Conservation (phyloP, 2,329 filamentous ascomycete genomes). For the Aschersonia sp. region DNA sequence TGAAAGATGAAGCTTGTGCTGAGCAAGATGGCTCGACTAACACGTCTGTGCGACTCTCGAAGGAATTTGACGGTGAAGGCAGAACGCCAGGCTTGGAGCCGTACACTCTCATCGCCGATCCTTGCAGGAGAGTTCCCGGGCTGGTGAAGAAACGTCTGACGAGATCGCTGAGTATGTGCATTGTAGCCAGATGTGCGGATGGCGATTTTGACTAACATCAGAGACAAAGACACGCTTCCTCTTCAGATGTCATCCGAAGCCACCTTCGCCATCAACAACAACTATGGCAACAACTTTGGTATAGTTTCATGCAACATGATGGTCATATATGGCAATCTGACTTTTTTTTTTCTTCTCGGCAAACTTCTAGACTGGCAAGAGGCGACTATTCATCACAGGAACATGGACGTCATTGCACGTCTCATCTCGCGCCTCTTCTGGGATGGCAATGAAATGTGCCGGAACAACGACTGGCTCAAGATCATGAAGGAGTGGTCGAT, state of each 20-base stretch:
- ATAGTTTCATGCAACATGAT: background rate
- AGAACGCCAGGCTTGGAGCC: constrained; percentile 5
- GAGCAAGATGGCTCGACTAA: background rate
- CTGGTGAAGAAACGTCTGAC: constrained; percentile 5
- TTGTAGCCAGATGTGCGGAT: background rate
- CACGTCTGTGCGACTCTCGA: background rate
- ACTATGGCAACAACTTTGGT: constrained; percentile 1
- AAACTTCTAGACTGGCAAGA: constrained; percentile 4
- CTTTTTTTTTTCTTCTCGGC: background rate
- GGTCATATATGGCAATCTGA: background rate
- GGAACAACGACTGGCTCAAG: constrained; percentile 3
- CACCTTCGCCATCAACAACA: constrained; percentile 4
- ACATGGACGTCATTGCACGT: constrained; percentile 4
- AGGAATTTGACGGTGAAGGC: constrained; percentile 6
- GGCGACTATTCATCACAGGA: constrained; percentile 1
- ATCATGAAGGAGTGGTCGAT: constrained; percentile 6
- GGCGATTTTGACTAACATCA: too few species aligned
- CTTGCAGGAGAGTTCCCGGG: constrained; percentile 3
- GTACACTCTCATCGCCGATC: constrained; percentile 4
- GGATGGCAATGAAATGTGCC: constrained; percentile 5
- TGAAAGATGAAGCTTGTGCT: background rate
- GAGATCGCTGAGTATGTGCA: constrained; percentile 2
- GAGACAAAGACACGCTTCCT: constrained; percentile 1
- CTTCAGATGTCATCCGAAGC: constrained; percentile 5
- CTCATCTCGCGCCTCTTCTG: constrained; percentile 6